Conservation (phyloP, 441 rosid species). For the Aleurites moluccanus region DNA sequence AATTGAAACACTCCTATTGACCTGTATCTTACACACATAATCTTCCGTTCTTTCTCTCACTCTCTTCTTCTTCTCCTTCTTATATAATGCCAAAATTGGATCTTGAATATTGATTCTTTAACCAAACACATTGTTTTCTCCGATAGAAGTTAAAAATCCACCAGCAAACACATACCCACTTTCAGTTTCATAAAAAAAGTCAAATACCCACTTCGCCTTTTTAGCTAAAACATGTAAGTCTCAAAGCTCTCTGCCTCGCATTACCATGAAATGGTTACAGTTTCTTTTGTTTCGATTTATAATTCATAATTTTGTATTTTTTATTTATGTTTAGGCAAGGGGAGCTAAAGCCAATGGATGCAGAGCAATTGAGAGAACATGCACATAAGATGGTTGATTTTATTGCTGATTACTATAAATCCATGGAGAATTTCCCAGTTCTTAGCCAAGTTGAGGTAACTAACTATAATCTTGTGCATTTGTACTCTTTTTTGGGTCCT, state of each 20-base stretch:
- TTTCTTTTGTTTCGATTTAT: background rate
- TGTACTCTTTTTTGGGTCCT: background rate
- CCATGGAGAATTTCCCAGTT: constrained; percentile 68
- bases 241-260: background rate
- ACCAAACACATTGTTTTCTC: no score
- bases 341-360: constrained; percentile 69
- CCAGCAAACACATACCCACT: no score
- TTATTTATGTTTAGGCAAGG: constrained; percentile 34
- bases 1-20: no score
- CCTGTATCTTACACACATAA: no score
- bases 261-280: background rate
- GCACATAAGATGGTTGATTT: constrained; percentile 92
- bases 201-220: no score
- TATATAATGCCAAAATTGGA: no score
- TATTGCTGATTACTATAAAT: constrained; percentile 84
- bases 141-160: no score
- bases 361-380: constrained; percentile 75
- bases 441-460: constrained; percentile 88
- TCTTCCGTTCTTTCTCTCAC: no score
- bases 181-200: no score
- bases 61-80: no score
- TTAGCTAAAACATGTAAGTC: background rate
- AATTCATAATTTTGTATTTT: background rate
- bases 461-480: background rate
- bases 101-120: no score